Percentiles rank a stretch among this genome's conserved stretches.
These are phyloP conservation scores for Vaccinium corymbosum DNA, from an alignment of 148 eudicot genomes.

Conservation along the genomic window DNA sequence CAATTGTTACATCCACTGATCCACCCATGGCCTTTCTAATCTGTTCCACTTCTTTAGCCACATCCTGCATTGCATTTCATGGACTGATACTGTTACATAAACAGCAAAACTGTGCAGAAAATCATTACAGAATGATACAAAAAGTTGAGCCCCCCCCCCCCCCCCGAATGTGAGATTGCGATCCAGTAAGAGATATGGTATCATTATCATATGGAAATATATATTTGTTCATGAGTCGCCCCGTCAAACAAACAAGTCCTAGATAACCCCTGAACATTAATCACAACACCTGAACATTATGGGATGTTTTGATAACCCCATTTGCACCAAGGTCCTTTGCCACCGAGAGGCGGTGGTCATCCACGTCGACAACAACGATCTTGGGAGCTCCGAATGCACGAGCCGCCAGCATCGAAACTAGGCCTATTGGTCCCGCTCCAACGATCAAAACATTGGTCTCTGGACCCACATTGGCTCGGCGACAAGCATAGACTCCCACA, in stretches of 20 bases:
- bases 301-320: slow-evolving; percentile 65
- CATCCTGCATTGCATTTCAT: slow-evolving; percentile 39
- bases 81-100: no score
- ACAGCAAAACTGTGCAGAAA: no score
- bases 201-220: no score
- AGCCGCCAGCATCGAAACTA: slow-evolving; percentile 73
- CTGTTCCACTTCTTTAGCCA: slow-evolving; percentile 41
- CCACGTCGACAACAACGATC: slow-evolving; percentile 67
- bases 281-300: slow-evolving; percentile 41
- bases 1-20: slow-evolving; percentile 59
- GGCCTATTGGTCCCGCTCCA: slow-evolving; percentile 90
- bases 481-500: slow-evolving; percentile 81
- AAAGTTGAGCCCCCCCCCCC: no score
- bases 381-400: slow-evolving; percentile 86
- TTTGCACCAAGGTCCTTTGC: slow-evolving; percentile 83
- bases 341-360: slow-evolving; percentile 69
- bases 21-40: slow-evolving; percentile 63
- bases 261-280: no score
- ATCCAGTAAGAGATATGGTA: no score
- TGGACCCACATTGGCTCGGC: slow-evolving; percentile 69
- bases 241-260: no score
- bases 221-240: no score
- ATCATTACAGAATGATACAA: no score
- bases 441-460: slow-evolving; percentile 64
- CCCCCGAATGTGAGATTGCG: no score